Evolutionary conservation across 805 yeast genomes (phyloP), one percentile per base, ranked within the genome.

Genomic region (Cyberlindnera maclurae): DNA sequence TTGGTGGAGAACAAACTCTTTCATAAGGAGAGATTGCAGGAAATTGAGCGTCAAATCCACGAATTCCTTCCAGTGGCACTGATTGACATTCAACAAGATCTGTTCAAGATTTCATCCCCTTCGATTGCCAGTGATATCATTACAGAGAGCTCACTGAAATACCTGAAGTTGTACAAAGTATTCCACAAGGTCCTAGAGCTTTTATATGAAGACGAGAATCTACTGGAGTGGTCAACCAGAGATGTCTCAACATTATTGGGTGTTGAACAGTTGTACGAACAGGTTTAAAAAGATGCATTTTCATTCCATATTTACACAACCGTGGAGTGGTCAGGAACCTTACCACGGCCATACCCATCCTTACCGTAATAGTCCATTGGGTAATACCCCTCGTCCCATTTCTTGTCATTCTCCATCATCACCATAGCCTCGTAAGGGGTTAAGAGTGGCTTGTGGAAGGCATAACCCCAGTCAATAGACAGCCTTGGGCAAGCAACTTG

Each of bases 381-480:
- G 56, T 93, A 93, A 41, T 70, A 79, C 2, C 67, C 67, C 30
- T 72, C 73, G 33, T 60, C 65, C 75, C 93, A 84, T 60, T 66
- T 70, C 28, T 64, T 64, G 52, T 88, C 97, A 33, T 79, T 71
- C 7, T 75, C 82, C 49, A 93, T 60, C 71, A 88, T 73, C 5
- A 89, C 95, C 86, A 85, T 87, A 0, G 96, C 87, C 57, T 93
- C 98, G 57, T 93, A 93, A 0, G 98, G 98, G 0, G 98, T 90
- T 41, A 93, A 63, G 31, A 93, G 64, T 0, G 98, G 98, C 54
- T 83, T 84, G 42, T 79, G 78, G 55, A 93, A 93, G 0, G 98
- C 98, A 59, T 93, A 93, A 0, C 98, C 98, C 98, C 98, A 93
- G 59, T 93, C 98, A 31, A 93, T 90, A 2, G 96, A 86, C 33